A percentile compares a stretch with the other conserved stretches of the same genome.
These are phyloP conservation scores for Naganishia vishniacii DNA, from an alignment of 768 basidiomycete species.

Conservation along the genomic window DNA sequence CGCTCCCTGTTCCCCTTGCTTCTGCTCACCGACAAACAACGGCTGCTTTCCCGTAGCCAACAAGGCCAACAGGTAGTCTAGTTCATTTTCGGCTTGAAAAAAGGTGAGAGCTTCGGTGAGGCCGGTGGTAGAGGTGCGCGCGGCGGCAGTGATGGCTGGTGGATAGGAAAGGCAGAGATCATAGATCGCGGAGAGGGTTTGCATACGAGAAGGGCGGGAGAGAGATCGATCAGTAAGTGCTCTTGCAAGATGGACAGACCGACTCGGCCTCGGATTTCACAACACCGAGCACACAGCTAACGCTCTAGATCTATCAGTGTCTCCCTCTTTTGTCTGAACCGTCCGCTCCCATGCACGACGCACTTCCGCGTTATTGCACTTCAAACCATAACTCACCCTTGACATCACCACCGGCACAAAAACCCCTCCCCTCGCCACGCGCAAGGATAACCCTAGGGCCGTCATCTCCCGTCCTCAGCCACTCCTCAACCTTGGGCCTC, in stretches of 20 bases:
- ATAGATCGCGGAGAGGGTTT: too few relatives aligned
- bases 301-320: too few relatives aligned
- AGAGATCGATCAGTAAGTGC: constrained; percentile 18
- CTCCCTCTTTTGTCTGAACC: too few relatives aligned
- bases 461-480: constrained; percentile 29
- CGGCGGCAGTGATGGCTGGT: constrained; percentile 25
- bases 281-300: too few relatives aligned
- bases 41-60: constrained; percentile 35
- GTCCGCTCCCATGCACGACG: too few relatives aligned
- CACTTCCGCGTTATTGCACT: background rate
- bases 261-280: too few relatives aligned
- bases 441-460: constrained; percentile 40
- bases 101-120: constrained; percentile 63
- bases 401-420: constrained; percentile 94
- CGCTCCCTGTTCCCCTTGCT: background rate
- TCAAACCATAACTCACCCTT: constrained; percentile 58
- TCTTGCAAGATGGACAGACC: too few relatives aligned
- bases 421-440: constrained; percentile 59
- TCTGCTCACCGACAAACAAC: background rate
- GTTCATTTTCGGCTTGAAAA: constrained; percentile 71
- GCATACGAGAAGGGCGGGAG: background rate
- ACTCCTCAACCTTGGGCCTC: constrained; percentile 68
- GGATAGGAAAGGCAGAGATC: constrained; percentile 27
- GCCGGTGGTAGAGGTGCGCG: constrained; percentile 33
- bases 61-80: constrained; percentile 53